These are phyloP conservation scores for Dictyostelium citrinum DNA, from an alignment of 78 protist genomes.

Conservation along the genomic window DNA sequence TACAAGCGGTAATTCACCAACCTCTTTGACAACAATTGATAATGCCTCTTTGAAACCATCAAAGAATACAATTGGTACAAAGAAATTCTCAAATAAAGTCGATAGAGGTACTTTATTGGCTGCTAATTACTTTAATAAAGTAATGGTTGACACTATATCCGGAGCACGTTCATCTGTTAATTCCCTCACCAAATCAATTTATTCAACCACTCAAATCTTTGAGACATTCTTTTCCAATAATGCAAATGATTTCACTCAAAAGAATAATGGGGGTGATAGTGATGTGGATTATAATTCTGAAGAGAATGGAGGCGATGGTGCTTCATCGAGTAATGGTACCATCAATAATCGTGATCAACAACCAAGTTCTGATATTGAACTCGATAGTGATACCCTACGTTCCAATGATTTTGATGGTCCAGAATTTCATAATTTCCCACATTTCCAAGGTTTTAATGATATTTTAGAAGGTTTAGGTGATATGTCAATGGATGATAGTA, in stretches of 20 bases:
- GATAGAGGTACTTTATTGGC: conserved; percentile 60
- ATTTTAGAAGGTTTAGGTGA: conserved; percentile 75
- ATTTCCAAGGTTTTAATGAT: conserved; percentile 79
- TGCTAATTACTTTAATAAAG: conserved; percentile 6
- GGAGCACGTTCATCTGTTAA: background rate
- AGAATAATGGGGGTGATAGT: background rate
- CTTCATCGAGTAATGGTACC: conserved; percentile 2
- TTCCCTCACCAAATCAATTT: conserved; percentile 46
- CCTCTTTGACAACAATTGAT: conserved; percentile 12
- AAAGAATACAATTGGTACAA: background rate
- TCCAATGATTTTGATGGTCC: conserved; percentile 51
- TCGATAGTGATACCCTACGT: conserved; percentile 20
- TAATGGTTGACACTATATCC: conserved; percentile 17
- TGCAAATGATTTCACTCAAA: background rate
- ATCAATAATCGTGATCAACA: conserved; percentile 6
- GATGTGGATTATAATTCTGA: background rate
- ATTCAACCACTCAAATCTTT: conserved; percentile 63
- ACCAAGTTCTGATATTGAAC: conserved; percentile 3
- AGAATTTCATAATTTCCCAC: conserved; percentile 73
- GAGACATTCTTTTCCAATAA: conserved; percentile 65
- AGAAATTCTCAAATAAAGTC: conserved; percentile 53
- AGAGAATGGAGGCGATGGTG: background rate
- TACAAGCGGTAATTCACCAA: conserved; percentile 44
- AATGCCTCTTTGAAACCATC: conserved; percentile 70
- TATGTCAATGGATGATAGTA: conserved; percentile 29